Evolutionary conservation across 495 filamentous ascomycete genomes (phyloP).

Genomic region (Poronia punctata): DNA sequence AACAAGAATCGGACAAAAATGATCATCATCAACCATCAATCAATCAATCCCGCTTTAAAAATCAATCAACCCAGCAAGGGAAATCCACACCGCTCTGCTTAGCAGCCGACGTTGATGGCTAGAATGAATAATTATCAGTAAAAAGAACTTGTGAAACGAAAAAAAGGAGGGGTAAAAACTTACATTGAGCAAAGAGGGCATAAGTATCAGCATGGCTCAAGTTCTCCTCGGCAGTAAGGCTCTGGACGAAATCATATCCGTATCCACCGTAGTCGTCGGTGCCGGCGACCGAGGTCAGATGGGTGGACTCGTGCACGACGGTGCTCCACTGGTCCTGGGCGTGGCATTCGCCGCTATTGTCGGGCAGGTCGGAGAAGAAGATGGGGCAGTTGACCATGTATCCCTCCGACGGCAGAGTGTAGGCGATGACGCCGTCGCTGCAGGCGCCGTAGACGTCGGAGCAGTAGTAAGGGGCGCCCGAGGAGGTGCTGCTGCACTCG

Average conservation of each 20-base stretch:
- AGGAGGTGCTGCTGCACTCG: constrained; percentile 40
- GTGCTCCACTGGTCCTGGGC: constrained; percentile 55
- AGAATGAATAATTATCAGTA: background rate
- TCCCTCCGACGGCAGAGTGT: constrained; percentile 43
- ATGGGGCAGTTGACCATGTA: constrained; percentile 51
- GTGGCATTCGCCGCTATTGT: constrained; percentile 42
- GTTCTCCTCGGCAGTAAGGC: constrained; percentile 38
- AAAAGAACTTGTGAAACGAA: background rate
- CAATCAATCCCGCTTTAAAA: no score
- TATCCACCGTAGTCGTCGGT: constrained; percentile 52
- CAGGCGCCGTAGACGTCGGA: constrained; percentile 45
- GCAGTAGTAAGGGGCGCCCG: constrained; percentile 47
- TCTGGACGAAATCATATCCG: constrained; percentile 45
- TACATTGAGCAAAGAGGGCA: constrained; percentile 50
- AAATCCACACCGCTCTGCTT: no score
- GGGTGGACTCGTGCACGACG: constrained; percentile 56
- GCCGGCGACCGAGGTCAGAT: constrained; percentile 50
- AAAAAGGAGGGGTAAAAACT: background rate
- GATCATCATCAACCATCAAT: no score
- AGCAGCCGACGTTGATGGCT: constrained; percentile 26
- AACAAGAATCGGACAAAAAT: no score
- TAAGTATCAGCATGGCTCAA: constrained; percentile 58
- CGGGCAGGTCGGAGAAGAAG: constrained; percentile 45
- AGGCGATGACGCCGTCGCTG: constrained; percentile 46
- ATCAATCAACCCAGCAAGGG: no score